These are phyloP conservation scores for Fraxinus quadrangulata DNA, from an alignment of 257 asterid species.

Conservation along the genomic window DNA sequence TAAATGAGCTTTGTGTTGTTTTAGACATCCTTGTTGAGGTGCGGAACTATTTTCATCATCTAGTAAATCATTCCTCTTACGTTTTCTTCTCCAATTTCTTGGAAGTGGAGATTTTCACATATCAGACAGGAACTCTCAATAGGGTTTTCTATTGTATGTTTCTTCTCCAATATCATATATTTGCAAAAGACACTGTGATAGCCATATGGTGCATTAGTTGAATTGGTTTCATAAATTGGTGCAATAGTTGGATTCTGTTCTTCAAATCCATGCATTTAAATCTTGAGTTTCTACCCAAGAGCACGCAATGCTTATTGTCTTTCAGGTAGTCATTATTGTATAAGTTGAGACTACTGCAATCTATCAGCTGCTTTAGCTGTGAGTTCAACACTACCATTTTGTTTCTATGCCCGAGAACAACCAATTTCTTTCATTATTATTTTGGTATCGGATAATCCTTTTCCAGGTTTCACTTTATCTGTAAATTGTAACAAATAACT, in stretches of 20 bases:
- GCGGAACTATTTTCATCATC: no score
- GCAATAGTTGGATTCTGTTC: neutral
- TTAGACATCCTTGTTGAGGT: no score
- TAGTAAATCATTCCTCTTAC: no score
- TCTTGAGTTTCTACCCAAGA: neutral
- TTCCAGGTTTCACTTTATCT: neutral
- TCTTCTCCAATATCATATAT: neutral
- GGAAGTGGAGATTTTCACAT: no score
- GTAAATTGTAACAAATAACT: neutral
- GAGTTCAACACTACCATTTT: neutral
- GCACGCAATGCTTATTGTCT: neutral
- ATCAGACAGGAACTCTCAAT: no score
- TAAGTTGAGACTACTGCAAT: neutral
- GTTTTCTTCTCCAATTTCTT: no score
- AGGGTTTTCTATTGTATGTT: no score
- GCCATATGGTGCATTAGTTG: neutral
- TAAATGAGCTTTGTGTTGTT: no score
- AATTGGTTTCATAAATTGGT: neutral
- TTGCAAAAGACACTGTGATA: neutral
- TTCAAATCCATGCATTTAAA: neutral
- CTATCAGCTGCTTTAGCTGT: slow-evolving; percentile 5
- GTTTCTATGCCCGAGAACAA: neutral
- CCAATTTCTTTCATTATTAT: neutral
- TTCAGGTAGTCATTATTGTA: neutral
- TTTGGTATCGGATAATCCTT: neutral